Percentiles rank a stretch among this genome's conserved stretches.
These are phyloP conservation scores for Pholiota molesta DNA, from an alignment of 768 basidiomycete genomes.

Conservation along the genomic window DNA sequence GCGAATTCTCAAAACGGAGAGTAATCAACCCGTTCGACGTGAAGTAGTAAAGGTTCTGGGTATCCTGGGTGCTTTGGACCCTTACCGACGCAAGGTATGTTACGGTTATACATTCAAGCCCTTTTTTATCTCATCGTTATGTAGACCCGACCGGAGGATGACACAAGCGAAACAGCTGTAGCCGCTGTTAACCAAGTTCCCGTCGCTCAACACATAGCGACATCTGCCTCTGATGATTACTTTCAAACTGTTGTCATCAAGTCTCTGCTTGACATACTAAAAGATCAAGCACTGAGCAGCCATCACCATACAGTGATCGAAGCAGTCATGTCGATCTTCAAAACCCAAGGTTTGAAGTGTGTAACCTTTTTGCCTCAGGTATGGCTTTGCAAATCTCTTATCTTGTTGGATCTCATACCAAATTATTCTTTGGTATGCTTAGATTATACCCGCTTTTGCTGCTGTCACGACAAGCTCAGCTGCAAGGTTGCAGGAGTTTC, in stretches of 20 bases:
- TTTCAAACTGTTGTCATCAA: conserved; percentile 96
- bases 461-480: conserved; percentile 82
- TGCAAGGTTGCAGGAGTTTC: conserved; percentile 87
- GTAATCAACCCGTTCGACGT: conserved; percentile 66
- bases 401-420: conserved; percentile 6
- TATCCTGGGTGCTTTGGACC: conserved; percentile 94
- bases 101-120: neutral
- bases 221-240: conserved; percentile 86
- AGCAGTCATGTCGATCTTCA: conserved; percentile 98
- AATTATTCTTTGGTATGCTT: neutral
- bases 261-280: conserved; percentile 82
- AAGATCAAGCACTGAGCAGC: conserved; percentile 82
- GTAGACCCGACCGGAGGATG: conserved; percentile 66
- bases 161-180: conserved; percentile 60
- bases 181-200: conserved; percentile 72
- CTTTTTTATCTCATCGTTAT: neutral
- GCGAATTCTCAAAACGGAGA: conserved; percentile 83
- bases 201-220: conserved; percentile 59
- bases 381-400: conserved; percentile 12
- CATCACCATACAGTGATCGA: conserved; percentile 95
- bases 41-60: conserved; percentile 96
- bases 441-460: conserved; percentile 97
- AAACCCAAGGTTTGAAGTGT: conserved; percentile 95
- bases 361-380: conserved; percentile 95
- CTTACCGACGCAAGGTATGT: conserved; percentile 87